phyloP scores from a whole-genome alignment of 306 rosid genomes.

The Heteromeles arbutifolia region DNA sequence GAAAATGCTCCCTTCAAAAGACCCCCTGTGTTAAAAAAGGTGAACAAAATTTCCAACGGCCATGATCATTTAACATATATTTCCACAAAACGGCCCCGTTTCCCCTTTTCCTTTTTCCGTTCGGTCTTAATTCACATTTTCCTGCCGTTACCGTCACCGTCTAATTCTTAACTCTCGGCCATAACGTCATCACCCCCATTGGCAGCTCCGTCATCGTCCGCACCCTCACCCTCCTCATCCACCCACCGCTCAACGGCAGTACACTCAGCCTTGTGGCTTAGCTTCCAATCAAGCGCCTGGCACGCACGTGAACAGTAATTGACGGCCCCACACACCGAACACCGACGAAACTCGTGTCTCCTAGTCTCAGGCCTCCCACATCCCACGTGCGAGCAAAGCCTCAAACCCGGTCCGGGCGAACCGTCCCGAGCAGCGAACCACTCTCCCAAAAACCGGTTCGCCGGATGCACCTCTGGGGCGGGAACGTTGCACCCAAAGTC shows the following conservation, averaged over 20 bases:
- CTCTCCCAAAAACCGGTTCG: constrained; percentile 53
- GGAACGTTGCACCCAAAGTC: constrained; percentile 92
- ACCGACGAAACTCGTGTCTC: constrained; percentile 77
- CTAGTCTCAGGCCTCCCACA: constrained; percentile 92
- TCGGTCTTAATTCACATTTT: constrained; percentile 1
- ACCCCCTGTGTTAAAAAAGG: constrained; percentile 17
- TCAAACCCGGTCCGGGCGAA: constrained; percentile 37
- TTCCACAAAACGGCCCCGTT: constrained; percentile 29
- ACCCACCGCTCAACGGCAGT: constrained; percentile 62
- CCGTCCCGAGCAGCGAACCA: constrained; percentile 51
- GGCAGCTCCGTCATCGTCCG: constrained; percentile 27
- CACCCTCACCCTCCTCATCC: constrained; percentile 51
- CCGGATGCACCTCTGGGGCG: constrained; percentile 70
- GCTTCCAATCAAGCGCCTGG: constrained; percentile 95
- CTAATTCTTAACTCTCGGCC: constrained; percentile 28
- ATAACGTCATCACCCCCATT: constrained; percentile 28
- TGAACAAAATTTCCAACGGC: constrained; percentile 15
- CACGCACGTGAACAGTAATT: constrained; percentile 95
- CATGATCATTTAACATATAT: constrained; percentile 10
- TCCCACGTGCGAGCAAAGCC: constrained; percentile 75
- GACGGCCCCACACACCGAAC: constrained; percentile 80
- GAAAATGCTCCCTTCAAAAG: neutral
- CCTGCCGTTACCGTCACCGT: constrained; percentile 12
- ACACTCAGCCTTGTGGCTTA: constrained; percentile 77
- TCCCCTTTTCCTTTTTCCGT: neutral